Evolutionary conservation across 176 grass and related monocot species (phyloP).

Genomic region (sorghum (Sorghum bicolor)): DNA sequence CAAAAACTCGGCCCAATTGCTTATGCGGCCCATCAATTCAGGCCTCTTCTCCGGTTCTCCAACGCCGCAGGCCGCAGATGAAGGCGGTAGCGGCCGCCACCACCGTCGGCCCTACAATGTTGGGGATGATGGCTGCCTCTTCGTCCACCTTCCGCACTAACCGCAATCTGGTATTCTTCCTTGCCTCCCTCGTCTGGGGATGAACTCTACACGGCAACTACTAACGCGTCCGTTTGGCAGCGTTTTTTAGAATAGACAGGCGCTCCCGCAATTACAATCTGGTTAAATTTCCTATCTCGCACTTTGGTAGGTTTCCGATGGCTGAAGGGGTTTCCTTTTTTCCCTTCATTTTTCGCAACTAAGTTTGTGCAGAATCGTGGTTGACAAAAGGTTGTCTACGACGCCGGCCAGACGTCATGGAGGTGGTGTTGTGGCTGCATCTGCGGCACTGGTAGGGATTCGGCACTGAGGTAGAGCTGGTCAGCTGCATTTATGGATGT

Average conservation of each 20-base stretch:
- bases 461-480: conserved; percentile 32
- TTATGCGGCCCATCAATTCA: not conserved
- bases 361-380: not conserved
- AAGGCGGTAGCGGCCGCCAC: not conserved
- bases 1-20: not conserved
- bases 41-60: not conserved
- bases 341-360: not conserved
- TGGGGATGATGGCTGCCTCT: not conserved
- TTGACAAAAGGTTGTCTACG: conserved; percentile 8
- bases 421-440: conserved; percentile 29
- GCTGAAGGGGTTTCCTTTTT: not conserved
- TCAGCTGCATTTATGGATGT: not conserved
- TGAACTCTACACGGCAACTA: not conserved
- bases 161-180: not conserved
- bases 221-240: not conserved
- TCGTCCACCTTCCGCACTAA: not conserved
- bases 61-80: not conserved
- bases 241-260: not conserved
- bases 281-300: not conserved
- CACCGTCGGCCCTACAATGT: not conserved
- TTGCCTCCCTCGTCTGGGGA: not conserved
- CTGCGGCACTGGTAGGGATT: conserved; percentile 33
- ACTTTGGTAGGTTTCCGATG: not conserved
- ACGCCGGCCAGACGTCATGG: conserved; percentile 17
- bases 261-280: not conserved